Evolutionary conservation across 2,329 filamentous ascomycete species (phyloP), one percentile per base, ranked within the genome.

Genomic region (Nannizzia gypsea): DNA sequence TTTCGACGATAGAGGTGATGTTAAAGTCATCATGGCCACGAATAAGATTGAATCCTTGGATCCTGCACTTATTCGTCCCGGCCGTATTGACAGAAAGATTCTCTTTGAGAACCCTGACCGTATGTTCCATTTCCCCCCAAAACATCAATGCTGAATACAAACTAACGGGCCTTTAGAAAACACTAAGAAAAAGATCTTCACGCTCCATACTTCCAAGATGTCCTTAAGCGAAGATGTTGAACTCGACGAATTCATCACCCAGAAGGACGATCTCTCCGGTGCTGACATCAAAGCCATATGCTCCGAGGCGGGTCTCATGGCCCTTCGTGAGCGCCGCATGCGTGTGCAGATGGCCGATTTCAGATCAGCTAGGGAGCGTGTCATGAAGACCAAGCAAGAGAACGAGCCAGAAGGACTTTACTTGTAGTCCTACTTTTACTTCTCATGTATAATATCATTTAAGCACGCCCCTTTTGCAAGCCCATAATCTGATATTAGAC

Each of bases 21-120:
- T 99, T 76, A 99, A 99, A 80, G 93, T 99, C 63, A 92, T 99
- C 74, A 97, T 99, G 91, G 95, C 93, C 11, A 99, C 93, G 66
- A 99, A 99, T 85, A 99, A 99, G 83, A 99, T 99, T 67, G 95
- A 99, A 67, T 95, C 90, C 3, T 81, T 99, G 28, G 95, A 99
- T 71, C 93, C 93, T 59, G 93, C 93, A 17, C 81, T 99, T 67
- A 99, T 99, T 71, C 87, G 93, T 66, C 93, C 93, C 50, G 93
- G 93, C 64, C 91, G 93, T 81, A 99, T 99, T 74, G 93, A 99
- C 75, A 87, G 93, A 68, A 99, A 99, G 83, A 99, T 99, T 72
- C 77, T 87, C 64, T 87, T 87, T 64, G 84, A 87, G 75, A 87
- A 85, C 68, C 84, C 84, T 24, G 84, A 87, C 67, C 83, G 81